Conservation (phyloP, 768 basidiomycete species). For the Candolleomyces eurysporus region DNA sequence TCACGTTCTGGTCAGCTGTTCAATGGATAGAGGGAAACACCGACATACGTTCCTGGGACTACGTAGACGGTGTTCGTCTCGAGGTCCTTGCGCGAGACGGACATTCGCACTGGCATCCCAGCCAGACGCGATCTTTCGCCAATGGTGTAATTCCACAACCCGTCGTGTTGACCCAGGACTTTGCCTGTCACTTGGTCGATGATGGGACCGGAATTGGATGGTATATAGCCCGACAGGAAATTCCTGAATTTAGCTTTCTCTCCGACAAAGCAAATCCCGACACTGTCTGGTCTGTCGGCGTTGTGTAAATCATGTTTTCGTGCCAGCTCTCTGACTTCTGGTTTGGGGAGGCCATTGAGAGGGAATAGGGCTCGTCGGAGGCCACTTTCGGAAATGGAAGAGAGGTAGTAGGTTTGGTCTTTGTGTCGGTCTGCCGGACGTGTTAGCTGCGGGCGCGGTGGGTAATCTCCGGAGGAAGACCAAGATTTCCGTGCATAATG, state of each 20-base stretch:
- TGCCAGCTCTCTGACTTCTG: constrained; percentile 73
- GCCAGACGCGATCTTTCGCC: constrained; percentile 74
- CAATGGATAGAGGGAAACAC: not conserved
- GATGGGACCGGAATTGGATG: constrained; percentile 67
- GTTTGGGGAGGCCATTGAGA: constrained; percentile 63
- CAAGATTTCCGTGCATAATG: constrained; percentile 82
- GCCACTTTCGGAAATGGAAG: constrained; percentile 66
- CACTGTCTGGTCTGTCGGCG: constrained; percentile 78
- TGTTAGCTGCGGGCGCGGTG: constrained; percentile 49
- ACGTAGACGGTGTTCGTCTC: constrained; percentile 67
- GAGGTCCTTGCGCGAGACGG: constrained; percentile 70
- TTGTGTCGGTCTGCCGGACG: constrained; percentile 60
- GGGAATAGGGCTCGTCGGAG: constrained; percentile 79
- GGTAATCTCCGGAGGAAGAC: constrained; percentile 18
- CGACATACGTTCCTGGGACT: constrained; percentile 62
- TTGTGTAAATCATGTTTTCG: constrained; percentile 60
- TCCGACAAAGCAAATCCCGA: constrained; percentile 95
- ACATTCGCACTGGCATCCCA: constrained; percentile 62
- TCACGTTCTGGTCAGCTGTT: too few species aligned
- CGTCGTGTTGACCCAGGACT: constrained; percentile 59
- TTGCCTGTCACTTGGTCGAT: constrained; percentile 55
- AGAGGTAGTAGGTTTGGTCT: constrained; percentile 92
- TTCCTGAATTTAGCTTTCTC: constrained; percentile 67
- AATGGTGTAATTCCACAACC: constrained; percentile 83
- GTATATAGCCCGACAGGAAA: constrained; percentile 82